Evolutionary conservation across 2,329 filamentous ascomycete genomes (phyloP), one percentile per base, ranked within the genome.

Genomic region (Trichoderma brevicompactum): DNA sequence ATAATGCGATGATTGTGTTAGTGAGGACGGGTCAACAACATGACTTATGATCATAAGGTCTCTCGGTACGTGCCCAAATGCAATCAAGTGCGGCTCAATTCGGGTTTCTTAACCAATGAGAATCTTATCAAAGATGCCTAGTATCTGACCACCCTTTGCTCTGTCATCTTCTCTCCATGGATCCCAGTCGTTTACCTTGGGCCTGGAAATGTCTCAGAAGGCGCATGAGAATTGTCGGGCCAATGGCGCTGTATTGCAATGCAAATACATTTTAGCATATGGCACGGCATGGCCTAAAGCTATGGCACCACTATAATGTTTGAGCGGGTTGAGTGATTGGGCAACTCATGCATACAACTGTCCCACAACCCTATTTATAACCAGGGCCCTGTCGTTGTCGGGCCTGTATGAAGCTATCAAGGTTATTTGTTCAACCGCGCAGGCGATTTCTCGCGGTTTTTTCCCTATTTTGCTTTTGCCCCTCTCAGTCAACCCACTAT

Each of bases 121-220:
- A 56, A n/a, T 19, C 19, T 43, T 41, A 41, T 56, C 38, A 15
- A 43, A 32, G 5, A 13, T 8, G 32, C 13, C 53, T 56, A 56
- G 40, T 28, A 28, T 56, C 53, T 56, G 40, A 56, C 53, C 38
- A 56, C 53, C 40, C 6, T 41, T 41, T 17, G 13, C 17, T 13
- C 38, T 7, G 23, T 32, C 53, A 55, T 17, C 19, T 19, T 53
- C 34, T 53, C 17, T 23, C 4, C 23, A n/a, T 40, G 32, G 5
- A n/a, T 38, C 53, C 53, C 17, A 32, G 53, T 56, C 53, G 9
- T 28, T 2, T 43, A 7, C 0, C 1, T 9, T 55, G 3, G 13
- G 19, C 53, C 23, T 49, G 46, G 23, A 56, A 56, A 56, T 43
- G 40, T 56, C 53, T 32, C 53, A 43, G n/a, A 41, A 13, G 10